Evolutionary conservation across 108 stramenopile species (phyloP).

Genomic region (Epithemia pelagica): DNA sequence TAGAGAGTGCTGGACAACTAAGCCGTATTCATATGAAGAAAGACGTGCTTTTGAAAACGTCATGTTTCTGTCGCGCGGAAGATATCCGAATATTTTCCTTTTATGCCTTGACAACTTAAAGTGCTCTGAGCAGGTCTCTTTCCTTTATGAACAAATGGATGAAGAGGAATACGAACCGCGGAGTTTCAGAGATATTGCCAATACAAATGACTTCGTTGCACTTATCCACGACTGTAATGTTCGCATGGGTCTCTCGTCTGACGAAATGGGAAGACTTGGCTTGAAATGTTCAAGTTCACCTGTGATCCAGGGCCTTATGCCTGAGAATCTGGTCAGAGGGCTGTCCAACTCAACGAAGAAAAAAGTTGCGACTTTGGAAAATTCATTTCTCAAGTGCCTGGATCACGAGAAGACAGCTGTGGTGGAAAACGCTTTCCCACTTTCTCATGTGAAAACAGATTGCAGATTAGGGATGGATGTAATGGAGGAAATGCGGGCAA

Average conservation of each 20-base stretch:
- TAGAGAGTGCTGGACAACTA: not conserved
- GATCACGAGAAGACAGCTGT: not conserved
- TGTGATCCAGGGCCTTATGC: not conserved
- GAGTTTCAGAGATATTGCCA: not conserved
- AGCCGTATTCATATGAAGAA: not conserved
- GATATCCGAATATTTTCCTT: not conserved
- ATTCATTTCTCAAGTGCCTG: not conserved
- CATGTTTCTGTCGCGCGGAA: not conserved
- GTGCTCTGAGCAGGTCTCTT: not conserved
- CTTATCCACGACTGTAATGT: not conserved
- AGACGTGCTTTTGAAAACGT: not conserved
- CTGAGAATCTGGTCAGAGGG: not conserved
- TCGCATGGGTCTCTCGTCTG: not conserved
- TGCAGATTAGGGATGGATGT: not conserved
- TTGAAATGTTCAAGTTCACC: too few relatives aligned
- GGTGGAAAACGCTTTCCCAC: not conserved
- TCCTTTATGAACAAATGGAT: not conserved
- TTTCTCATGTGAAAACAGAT: not conserved
- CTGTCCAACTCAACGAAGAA: not conserved
- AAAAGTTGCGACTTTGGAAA: not conserved
- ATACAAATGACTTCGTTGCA: not conserved
- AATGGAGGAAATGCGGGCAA: not conserved
- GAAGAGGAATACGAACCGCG: not conserved
- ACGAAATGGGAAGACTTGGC: not conserved
- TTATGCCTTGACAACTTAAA: not conserved